Base-by-base conservation (phyloP, 768 basidiomycete genomes). In the Trametes gibbosa region DNA sequence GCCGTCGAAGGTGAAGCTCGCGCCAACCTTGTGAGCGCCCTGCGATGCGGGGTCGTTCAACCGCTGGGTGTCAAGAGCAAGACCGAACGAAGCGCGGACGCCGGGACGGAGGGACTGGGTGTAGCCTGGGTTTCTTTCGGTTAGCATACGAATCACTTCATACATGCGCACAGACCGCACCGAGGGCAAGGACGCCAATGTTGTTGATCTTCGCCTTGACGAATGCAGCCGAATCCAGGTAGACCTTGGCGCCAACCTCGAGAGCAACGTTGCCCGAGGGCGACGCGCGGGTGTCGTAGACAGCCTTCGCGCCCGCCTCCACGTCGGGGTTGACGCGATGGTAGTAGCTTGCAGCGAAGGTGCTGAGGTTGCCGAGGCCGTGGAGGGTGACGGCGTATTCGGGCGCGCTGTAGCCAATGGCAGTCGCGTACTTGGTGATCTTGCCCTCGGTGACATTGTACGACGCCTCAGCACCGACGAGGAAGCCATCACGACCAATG, bases 171-270 rank as follows among this genome's bases (percentile, higher is more conserved):
- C 1, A 40, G 24, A 2, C 70, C 75, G 62, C 71, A 92, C 84
- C 88, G 65, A 96, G 86, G 68, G 84, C 89, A 65, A 97, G 82
- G 71, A 95, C 82, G 81, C 95, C 95, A 58, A 85, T 73, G 79
- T 95, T 96, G 86, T 98, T 98, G 80, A 98, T 95, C 84, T 98
- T 98, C 66, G 95, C 92, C 84, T 99, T 98, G 77, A 98, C 82
- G 71, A 92, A 98, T 9, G 95, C 89, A 64, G 93, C 86, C 29
- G 81, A 75, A 77, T 98, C 95, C 63, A 95, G 86, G 78, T 86
- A 87, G 48, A 90, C 86, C 83, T 98, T 98, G 68, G 92, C 83
- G 71, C 96, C 96, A 63, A 99, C 94, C 78, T 98, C 96, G 66
- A 98, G 84, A 53, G 81, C 83, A 69, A 98, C 90, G 53, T 57